phyloP scores from a whole-genome alignment of 805 yeast species.

The Pichia scutulata region DNA sequence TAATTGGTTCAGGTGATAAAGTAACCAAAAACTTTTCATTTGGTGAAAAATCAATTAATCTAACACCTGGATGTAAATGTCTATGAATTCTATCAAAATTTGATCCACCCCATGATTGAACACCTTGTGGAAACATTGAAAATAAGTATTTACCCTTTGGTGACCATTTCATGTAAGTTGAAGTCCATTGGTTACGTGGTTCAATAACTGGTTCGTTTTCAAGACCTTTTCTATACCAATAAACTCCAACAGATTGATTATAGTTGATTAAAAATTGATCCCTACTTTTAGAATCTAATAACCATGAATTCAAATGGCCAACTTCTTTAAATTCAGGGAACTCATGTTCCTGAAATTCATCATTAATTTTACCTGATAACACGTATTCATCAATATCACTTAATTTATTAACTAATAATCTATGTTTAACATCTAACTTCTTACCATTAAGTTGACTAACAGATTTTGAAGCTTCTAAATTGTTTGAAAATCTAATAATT shows the following conservation, averaged over 20 bases:
- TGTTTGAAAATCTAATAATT: slow-evolving; percentile 72
- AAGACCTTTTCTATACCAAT: slow-evolving; percentile 70
- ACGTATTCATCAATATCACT: slow-evolving; percentile 77
- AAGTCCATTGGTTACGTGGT: slow-evolving; percentile 80
- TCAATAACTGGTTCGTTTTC: slow-evolving; percentile 72
- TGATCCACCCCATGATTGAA: slow-evolving; percentile 93
- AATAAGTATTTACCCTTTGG: slow-evolving; percentile 87
- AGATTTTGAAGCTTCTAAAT: slow-evolving; percentile 66
- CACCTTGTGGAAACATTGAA: slow-evolving; percentile 89
- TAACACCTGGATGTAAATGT: slow-evolving; percentile 82
- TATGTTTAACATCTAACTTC: slow-evolving; percentile 89
- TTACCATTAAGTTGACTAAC: slow-evolving; percentile 77
- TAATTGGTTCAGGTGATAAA: slow-evolving; percentile 78
- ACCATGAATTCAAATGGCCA: slow-evolving; percentile 85
- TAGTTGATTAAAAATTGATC: slow-evolving; percentile 83
- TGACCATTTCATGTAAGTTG: slow-evolving; percentile 81
- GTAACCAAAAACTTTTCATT: slow-evolving; percentile 86
- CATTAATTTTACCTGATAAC: slow-evolving; percentile 50
- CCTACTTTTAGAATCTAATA: slow-evolving; percentile 79
- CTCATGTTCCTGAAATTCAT: slow-evolving; percentile 62
- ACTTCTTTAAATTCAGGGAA: slow-evolving; percentile 65
- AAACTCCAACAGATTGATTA: slow-evolving; percentile 73
- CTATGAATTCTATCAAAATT: slow-evolving; percentile 65
- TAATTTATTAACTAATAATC: slow-evolving; percentile 75
- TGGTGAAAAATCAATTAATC: slow-evolving; percentile 88